Conservation (phyloP, 148 eudicot genomes). For the Gaultheria prostrata region DNA sequence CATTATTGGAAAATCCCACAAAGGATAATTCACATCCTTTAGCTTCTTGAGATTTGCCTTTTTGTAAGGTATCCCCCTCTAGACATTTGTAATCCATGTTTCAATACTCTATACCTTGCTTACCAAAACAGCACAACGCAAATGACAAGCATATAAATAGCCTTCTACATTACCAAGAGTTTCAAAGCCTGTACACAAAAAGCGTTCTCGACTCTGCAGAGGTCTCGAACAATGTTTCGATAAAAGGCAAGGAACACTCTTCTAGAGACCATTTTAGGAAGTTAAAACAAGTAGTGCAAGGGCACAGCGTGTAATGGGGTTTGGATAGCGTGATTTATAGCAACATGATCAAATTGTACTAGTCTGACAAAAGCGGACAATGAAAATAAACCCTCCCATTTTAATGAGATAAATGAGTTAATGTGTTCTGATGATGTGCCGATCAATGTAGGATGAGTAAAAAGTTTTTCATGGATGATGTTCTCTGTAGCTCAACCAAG, state of each 20-base stretch:
- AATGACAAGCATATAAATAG: too few relatives aligned
- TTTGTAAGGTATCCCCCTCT: too few relatives aligned
- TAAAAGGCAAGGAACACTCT: neutral
- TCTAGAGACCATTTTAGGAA: neutral
- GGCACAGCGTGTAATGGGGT: neutral
- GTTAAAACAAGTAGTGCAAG: neutral
- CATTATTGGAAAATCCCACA: too few relatives aligned
- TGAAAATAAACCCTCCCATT: neutral
- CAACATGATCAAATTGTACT: neutral
- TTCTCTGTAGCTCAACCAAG: neutral
- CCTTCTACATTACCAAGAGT: neutral
- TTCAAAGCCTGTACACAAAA: neutral
- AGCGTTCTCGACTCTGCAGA: neutral
- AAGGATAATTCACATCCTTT: too few relatives aligned
- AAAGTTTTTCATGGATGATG: neutral
- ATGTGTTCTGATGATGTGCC: neutral
- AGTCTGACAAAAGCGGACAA: neutral
- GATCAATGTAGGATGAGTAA: neutral
- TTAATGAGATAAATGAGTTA: neutral
- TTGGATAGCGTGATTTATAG: neutral
- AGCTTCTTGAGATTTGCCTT: too few relatives aligned
- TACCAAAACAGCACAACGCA: too few relatives aligned
- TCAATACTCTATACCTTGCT: too few relatives aligned
- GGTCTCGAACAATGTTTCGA: neutral
- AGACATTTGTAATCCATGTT: too few relatives aligned